Conservation (phyloP, 306 rosid species). For the Cyamopsis tetragonoloba region DNA sequence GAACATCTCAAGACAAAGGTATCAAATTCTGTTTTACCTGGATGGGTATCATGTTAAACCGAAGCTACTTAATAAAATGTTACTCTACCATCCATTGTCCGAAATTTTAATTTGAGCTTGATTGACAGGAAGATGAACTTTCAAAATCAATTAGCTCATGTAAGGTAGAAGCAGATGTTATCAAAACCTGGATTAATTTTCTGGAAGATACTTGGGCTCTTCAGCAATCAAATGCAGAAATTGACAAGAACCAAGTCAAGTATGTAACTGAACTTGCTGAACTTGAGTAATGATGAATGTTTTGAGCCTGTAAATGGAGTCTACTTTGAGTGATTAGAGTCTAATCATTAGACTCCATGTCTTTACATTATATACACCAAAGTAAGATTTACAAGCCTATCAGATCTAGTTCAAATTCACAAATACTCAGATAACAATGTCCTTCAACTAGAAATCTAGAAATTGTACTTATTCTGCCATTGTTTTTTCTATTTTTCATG, state of each 20-base stretch:
- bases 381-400: background rate
- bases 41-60: background rate
- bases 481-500: conserved; percentile 20
- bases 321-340: conserved; percentile 2
- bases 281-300: conserved; percentile 20
- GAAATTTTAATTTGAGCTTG: conserved; percentile 15
- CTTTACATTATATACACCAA: background rate
- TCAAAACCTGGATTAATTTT: conserved; percentile 86
- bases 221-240: conserved; percentile 61
- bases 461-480: background rate
- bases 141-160: conserved; percentile 67
- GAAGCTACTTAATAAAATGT: conserved; percentile 1
- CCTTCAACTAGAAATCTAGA: background rate
- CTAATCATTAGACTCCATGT: background rate
- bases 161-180: conserved; percentile 71
- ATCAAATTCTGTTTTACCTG: conserved; percentile 9
- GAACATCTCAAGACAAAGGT: conserved; percentile 83
- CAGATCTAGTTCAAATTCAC: background rate
- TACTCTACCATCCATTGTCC: conserved; percentile 16
- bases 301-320: background rate
- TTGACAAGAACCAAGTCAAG: conserved; percentile 75
- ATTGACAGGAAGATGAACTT: conserved; percentile 84
- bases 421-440: background rate
- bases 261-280: conserved; percentile 41
- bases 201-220: conserved; percentile 96